Conservation (phyloP, 2,329 filamentous ascomycete genomes). For the Beauveria brongniartii region DNA sequence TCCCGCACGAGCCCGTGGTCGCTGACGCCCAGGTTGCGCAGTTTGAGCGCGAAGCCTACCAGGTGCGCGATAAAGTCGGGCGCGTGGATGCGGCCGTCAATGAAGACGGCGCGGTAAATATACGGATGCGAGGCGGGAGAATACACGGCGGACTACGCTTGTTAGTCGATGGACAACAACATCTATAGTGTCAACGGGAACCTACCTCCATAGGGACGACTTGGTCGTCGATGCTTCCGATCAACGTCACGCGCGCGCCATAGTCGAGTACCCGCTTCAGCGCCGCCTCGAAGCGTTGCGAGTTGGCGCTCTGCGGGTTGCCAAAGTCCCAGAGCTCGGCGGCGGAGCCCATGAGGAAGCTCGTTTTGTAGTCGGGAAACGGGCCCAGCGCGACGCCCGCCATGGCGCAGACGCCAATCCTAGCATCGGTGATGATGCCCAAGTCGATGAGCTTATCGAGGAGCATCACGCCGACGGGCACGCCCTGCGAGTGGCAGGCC, state of each 20-base stretch:
- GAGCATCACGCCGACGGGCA: constrained; percentile 87
- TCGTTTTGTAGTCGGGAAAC: constrained; percentile 84
- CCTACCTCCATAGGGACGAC: constrained; percentile 81
- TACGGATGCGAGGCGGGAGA: constrained; percentile 82
- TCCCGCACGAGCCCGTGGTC: constrained; percentile 93
- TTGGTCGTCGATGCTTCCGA: constrained; percentile 95
- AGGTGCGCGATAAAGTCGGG: constrained; percentile 91
- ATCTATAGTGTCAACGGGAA: neutral
- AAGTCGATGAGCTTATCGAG: constrained; percentile 88
- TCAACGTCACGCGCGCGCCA: constrained; percentile 75
- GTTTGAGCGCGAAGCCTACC: constrained; percentile 84
- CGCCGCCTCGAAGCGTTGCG: constrained; percentile 69
- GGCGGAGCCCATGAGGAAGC: constrained; percentile 83
- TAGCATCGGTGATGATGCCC: constrained; percentile 67
- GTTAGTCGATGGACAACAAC: constrained; percentile 16
- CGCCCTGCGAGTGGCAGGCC: constrained; percentile 93
- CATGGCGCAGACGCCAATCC: constrained; percentile 80
- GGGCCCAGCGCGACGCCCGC: constrained; percentile 91
- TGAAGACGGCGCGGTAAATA: constrained; percentile 91
- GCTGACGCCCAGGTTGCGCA: constrained; percentile 85
- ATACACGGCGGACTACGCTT: constrained; percentile 67
- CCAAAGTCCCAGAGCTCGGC: constrained; percentile 93
- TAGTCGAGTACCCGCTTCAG: constrained; percentile 67
- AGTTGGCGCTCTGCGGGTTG: constrained; percentile 71
- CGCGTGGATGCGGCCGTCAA: constrained; percentile 85